A percentile compares a stretch with the other conserved stretches of the same genome.
These are phyloP conservation scores for Neofusicoccum ribis DNA, from an alignment of 2,329 filamentous ascomycete species.

Conservation along the genomic window DNA sequence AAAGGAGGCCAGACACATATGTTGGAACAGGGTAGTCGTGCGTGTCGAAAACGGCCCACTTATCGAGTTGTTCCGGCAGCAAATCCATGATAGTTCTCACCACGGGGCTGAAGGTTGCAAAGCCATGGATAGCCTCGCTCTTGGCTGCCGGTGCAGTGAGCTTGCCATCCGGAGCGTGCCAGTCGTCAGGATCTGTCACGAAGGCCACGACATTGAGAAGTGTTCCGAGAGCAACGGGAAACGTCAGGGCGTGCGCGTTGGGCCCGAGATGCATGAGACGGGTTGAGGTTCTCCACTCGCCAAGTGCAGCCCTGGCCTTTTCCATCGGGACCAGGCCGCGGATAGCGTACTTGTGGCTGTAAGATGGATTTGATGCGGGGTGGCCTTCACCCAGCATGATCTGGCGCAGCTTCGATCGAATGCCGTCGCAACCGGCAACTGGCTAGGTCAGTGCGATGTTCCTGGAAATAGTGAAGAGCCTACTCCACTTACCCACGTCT, in stretches of 20 bases:
- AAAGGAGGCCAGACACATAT: constrained; percentile 22
- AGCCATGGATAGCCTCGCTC: constrained; percentile 19
- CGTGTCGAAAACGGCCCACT: constrained; percentile 26
- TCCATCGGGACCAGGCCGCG: constrained; percentile 10
- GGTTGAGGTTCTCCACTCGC: background rate
- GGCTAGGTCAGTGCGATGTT: too few relatives aligned
- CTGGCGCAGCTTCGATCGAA: background rate
- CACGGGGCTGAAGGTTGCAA: constrained; percentile 5
- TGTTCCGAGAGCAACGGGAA: constrained; percentile 22
- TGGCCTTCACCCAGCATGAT: background rate
- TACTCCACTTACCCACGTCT: constrained; percentile 25
- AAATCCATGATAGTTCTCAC: constrained; percentile 5
- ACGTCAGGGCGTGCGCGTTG: constrained; percentile 21
- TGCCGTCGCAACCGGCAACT: constrained; percentile 10
- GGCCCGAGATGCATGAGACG: background rate
- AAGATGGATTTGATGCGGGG: background rate
- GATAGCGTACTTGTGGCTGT: constrained; percentile 13
- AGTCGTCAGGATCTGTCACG: constrained; percentile 22
- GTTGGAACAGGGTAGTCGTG: constrained; percentile 20
- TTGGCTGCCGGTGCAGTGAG: constrained; percentile 19
- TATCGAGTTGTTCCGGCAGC: background rate
- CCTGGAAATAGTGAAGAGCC: too few relatives aligned
- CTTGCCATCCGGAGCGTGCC: constrained; percentile 10
- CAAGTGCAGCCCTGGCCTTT: constrained; percentile 1
- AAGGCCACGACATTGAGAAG: constrained; percentile 26